phyloP scores from a whole-genome alignment of 345 rosid species.

The Mangifera indica region DNA sequence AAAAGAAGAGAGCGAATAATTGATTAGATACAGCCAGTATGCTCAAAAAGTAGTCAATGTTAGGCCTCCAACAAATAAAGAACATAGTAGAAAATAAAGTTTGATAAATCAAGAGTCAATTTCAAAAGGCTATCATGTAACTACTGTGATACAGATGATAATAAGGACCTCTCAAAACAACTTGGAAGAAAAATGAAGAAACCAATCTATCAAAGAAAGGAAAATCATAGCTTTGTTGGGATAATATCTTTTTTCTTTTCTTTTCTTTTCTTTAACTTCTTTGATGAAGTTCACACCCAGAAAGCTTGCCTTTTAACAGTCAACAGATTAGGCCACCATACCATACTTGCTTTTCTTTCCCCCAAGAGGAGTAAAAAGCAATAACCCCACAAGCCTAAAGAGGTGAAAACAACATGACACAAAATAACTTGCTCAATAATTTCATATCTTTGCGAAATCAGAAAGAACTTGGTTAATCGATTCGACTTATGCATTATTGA shows the following conservation, averaged over 20 bases:
- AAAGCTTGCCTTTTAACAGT: conserved; percentile 26
- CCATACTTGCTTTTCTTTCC: conserved; percentile 23
- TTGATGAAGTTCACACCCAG: conserved; percentile 28
- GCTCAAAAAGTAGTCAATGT: conserved; percentile 23
- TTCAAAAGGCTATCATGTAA: conserved; percentile 21
- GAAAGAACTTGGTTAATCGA: conserved; percentile 17
- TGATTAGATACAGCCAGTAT: not conserved
- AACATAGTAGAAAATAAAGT: conserved; percentile 16
- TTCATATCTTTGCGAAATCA: conserved; percentile 11
- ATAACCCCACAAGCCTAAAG: conserved; percentile 37
- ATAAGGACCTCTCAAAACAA: conserved; percentile 15
- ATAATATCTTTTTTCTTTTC: conserved; percentile 13
- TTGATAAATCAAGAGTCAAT: conserved; percentile 12
- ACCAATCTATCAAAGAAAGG: conserved; percentile 20
- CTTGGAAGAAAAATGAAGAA: conserved; percentile 5
- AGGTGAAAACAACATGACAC: conserved; percentile 23
- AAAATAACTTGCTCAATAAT: conserved; percentile 25
- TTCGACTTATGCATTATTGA: conserved; percentile 11
- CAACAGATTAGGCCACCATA: conserved; percentile 23
- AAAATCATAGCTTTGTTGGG: conserved; percentile 24
- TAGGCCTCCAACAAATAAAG: conserved; percentile 26
- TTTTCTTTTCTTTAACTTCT: conserved; percentile 19
- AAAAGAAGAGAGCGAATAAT: not conserved
- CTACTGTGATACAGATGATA: conserved; percentile 17
- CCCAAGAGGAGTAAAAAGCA: conserved; percentile 18